phyloP scores from a whole-genome alignment of 768 basidiomycete species.

The Artomyces pyxidatus region DNA sequence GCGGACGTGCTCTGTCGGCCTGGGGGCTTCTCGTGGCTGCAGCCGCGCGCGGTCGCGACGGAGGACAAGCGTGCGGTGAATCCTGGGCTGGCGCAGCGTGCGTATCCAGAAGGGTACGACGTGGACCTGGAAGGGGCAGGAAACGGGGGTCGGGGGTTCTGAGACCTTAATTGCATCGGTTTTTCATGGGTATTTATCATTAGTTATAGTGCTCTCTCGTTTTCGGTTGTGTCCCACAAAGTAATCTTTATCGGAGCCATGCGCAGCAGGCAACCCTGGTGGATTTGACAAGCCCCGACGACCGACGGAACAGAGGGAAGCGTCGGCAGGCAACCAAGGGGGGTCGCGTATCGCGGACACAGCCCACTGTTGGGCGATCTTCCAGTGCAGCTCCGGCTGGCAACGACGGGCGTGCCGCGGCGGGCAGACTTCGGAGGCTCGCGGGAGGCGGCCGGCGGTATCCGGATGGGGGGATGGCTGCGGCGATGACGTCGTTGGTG shows the following conservation, averaged over 20 bases:
- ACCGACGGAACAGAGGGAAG: not conserved
- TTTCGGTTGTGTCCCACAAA: no score
- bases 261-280: no score
- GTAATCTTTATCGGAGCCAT: no score
- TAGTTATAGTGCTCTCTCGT: not conserved
- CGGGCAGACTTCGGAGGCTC: no score
- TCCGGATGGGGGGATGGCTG: not conserved
- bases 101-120: conserved; percentile 2
- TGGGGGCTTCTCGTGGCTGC: conserved; percentile 71
- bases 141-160: conserved; percentile 4
- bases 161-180: no score
- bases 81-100: conserved; percentile 42
- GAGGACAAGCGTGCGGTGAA: conserved; percentile 72
- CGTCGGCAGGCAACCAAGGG: not conserved
- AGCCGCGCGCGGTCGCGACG: conserved; percentile 48
- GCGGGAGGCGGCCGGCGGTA: no score
- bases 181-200: no score
- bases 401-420: no score
- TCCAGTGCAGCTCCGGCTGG: no score
- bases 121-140: conserved; percentile 10
- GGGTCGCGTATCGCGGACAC: not conserved
- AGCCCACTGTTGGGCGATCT: not conserved
- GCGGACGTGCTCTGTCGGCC: conserved; percentile 75
- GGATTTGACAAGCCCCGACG: not conserved
- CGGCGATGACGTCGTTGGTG: not conserved